Evolutionary conservation across 2,329 filamentous ascomycete genomes (phyloP), one percentile per base, ranked within the genome.

Genomic region (Fusarium sp.): DNA sequence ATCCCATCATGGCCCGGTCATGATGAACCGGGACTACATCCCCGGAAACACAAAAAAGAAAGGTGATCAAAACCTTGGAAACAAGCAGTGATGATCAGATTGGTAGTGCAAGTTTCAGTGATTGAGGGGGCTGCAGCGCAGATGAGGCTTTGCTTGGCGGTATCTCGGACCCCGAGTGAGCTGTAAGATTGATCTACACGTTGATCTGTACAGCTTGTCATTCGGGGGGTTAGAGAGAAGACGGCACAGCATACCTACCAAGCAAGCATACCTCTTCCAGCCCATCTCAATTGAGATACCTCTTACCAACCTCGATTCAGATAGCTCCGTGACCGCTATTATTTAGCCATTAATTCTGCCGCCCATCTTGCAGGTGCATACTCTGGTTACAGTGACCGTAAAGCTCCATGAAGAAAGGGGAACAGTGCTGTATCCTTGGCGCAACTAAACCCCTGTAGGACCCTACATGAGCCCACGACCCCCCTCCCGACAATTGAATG

Each of bases 111-210:
- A 37, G 30, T 55, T 55, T 20, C 30, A 34, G 30, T 13, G 28
- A 30, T 28, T 11, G 32, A n/a, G 34, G 34, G 18, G 18, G 16
- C 40, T n/a, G 18, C 34, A 58, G 55, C 20, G 34, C 21, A 54
- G 41, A 32, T 59, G 40, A 59, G 56, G 68, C 68, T 64, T 69
- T 58, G 28, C 63, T 63, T 67, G 63, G 56, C 49, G 41, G 25
- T 53, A 43, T 50, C 55, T 50, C 55, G 57, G 50, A 58, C 60
- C 46, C 69, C 62, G 60, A 60, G 63, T 53, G 46, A 27, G 23
- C 43, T 50, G 64, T 69, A 61, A 23, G 18, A 25, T 50, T 68
- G 70, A 72, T 72, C 66, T 62, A 55, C 65, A 72, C 65, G 70
- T 72, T 73, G 59, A 72, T 72, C 67, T 71, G 63, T 64, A 56